Evolutionary conservation across 2,329 filamentous ascomycete species (phyloP).

Genomic region (Phaeosphaeriaceae sp.): DNA sequence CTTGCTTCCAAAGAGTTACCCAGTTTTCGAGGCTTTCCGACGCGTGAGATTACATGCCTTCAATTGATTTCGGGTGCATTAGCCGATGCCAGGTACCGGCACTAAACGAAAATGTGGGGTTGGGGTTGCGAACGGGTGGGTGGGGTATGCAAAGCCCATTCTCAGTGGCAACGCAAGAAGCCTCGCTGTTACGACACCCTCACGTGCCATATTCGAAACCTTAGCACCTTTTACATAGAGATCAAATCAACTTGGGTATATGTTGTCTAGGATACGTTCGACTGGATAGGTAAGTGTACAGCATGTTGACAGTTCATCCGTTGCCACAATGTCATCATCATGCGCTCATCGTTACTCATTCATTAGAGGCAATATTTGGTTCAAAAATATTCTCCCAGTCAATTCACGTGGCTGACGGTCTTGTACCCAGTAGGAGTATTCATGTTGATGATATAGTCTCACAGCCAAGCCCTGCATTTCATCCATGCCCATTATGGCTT

Average conservation of each 20-base stretch:
- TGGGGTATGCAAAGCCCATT: neutral
- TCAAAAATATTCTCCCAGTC: neutral
- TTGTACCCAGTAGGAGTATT: constrained; percentile 2
- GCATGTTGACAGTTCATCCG: no score
- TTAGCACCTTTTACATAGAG: no score
- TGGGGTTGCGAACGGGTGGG: no score
- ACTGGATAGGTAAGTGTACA: no score
- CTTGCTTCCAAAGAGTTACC: neutral
- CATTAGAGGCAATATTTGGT: neutral
- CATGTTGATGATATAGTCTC: neutral
- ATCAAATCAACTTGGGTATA: no score
- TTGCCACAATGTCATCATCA: neutral
- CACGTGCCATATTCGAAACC: no score
- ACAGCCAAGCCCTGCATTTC: neutral
- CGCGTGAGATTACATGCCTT: neutral
- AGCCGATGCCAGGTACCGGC: constrained; percentile 22
- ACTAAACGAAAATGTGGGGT: constrained; percentile 11
- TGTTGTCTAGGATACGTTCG: no score
- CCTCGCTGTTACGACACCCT: no score
- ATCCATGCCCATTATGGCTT: constrained; percentile 20
- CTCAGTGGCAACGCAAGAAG: no score
- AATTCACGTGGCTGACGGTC: neutral
- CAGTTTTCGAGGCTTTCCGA: no score
- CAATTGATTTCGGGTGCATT: constrained; percentile 5
- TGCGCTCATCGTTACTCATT: neutral